Conservation (phyloP, 768 basidiomycete genomes). For the Trametes villosa region DNA sequence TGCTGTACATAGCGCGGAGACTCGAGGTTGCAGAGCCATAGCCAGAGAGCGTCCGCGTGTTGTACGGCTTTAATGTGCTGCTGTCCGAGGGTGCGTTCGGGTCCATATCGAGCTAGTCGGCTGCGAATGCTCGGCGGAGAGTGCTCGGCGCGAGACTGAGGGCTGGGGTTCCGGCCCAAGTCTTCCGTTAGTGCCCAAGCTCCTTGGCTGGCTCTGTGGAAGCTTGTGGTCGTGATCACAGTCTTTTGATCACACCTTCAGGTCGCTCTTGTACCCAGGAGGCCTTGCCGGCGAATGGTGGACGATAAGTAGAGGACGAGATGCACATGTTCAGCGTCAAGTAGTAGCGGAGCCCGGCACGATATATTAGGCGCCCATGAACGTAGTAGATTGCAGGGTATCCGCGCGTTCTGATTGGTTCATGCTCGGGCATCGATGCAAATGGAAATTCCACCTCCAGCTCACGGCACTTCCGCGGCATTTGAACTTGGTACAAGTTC, state of each 20-base stretch:
- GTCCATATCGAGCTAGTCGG: not conserved
- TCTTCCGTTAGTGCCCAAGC: no score
- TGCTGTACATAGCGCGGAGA: slow-evolving; percentile 10
- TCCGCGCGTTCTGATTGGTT: slow-evolving; percentile 4
- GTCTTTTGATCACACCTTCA: no score
- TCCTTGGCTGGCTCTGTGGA: no score
- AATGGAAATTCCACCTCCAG: not conserved
- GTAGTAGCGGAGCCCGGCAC: not conserved
- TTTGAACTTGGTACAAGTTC: no score
- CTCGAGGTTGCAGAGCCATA: slow-evolving; percentile 21
- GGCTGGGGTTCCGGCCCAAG: no score
- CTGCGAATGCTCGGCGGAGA: not conserved
- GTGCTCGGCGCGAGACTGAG: not conserved
- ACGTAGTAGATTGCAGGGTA: not conserved
- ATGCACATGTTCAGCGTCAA: not conserved
- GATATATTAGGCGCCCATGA: not conserved
- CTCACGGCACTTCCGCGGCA: no score
- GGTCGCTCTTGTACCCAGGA: no score
- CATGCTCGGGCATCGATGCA: no score
- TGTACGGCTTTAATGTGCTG: slow-evolving; percentile 5
- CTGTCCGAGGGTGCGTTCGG: slow-evolving; percentile 2
- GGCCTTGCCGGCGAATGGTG: no score
- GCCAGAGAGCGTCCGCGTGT: slow-evolving; percentile 15
- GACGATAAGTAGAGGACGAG: no score
- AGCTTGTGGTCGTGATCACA: no score